These are phyloP conservation scores for Pseudopyrenochaeta lycopersici DNA, from an alignment of 2,329 filamentous ascomycete genomes.

Conservation along the genomic window DNA sequence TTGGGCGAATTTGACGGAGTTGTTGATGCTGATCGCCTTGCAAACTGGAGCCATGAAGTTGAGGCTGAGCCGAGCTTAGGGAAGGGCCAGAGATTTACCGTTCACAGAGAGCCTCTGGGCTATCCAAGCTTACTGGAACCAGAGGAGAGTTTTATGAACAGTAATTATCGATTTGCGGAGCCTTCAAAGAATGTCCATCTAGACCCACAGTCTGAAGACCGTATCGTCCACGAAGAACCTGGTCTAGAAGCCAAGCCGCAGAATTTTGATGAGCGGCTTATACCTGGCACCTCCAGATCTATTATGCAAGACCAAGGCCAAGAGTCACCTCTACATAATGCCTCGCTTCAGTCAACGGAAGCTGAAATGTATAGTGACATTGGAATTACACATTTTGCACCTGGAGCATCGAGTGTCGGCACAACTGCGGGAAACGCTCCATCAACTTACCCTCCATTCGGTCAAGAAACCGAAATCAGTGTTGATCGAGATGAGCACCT, in stretches of 20 bases:
- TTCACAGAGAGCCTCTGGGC: no score
- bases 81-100: no score
- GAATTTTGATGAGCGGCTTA: not conserved
- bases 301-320: not conserved
- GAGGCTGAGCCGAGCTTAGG: not conserved
- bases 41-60: not conserved
- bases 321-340: not conserved
- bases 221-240: slow-evolving; percentile 2
- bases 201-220: slow-evolving; percentile 23
- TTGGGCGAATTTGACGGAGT: slow-evolving; percentile 3
- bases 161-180: slow-evolving; percentile 10
- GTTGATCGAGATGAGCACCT: slow-evolving; percentile 1
- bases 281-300: not conserved
- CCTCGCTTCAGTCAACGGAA: slow-evolving; percentile 1
- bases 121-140: no score
- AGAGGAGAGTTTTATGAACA: not conserved
- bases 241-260: not conserved
- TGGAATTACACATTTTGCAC: slow-evolving; percentile 10
- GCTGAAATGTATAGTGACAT: slow-evolving; percentile 15
- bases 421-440: slow-evolving; percentile 1
- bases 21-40: not conserved
- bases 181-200: slow-evolving; percentile 32
- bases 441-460: slow-evolving; percentile 9
- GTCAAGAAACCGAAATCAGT: slow-evolving; percentile 5
- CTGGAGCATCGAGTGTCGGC: slow-evolving; percentile 2